Evolutionary conservation across 2,329 filamentous ascomycete species (phyloP), one percentile per base, ranked within the genome.

Genomic region (Phaeophleospora eucalypticola): DNA sequence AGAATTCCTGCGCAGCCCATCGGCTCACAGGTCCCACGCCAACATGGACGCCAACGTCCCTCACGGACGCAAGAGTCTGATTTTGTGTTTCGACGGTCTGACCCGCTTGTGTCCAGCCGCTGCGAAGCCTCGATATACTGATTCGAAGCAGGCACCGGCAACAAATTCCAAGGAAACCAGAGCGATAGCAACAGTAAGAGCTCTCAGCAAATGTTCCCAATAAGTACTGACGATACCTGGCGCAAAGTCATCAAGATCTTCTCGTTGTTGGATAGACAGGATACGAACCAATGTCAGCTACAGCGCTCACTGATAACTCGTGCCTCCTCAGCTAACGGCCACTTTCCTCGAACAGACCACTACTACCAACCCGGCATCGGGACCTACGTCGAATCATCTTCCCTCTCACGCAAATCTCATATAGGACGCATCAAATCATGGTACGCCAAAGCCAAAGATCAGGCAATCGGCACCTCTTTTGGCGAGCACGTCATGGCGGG

Each of bases 401-500:
- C 76, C 7, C 69, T 84, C 36, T 78, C 77, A 1, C 78, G 80
- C 54, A 84, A 78, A 0, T 75, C 79, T 9, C 58, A 73, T 0
- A 63, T 75, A 17, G 77, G 53, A 4, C 76, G 80, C 12, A 58
- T 86, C 46, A 77, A 76, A 51, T 83, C 81, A 7, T 86, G 82
- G 80, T 85, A 83, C 59, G 68, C 76, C 36, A 87, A 87, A 57
- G 82, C 84, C 49, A 88, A 88, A 57, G 87, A 93, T 65, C 87
- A 84, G 2, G 87, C 87, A 8, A 68, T 94, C 50, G 88, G 88
- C 1, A 85, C 84, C 0, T 88, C 84, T 0, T 91, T 94, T 54
- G 86, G 86, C 56, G 78, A 88, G 46, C 87, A 93, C 68, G 87
- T 93, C 9, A 86, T 93, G 57, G 87, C 83, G 6, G 87, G 86